Base-by-base conservation (phyloP, 768 basidiomycete genomes). In the Lentinula sp. region DNA sequence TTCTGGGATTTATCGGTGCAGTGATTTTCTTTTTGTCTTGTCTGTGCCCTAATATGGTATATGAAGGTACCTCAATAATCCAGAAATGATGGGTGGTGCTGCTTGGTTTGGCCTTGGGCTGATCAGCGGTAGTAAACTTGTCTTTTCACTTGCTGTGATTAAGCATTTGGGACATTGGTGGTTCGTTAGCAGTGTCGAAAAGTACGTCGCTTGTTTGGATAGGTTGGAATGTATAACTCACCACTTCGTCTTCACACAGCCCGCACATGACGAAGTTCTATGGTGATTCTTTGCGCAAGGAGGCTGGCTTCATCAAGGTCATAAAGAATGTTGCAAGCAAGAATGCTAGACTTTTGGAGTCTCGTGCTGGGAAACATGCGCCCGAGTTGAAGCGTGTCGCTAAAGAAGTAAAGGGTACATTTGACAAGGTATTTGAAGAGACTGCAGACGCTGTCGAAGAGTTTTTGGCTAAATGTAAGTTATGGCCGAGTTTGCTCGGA, bases 181-280 rank as follows among this genome's bases (percentile, higher is more conserved):
- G 95, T 99, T 98, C 84, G 80, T 99, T 52, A 85, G 83, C 66
- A 82, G 75, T 57, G 95, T 98, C 23, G 97, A 98, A 70, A 90
- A 91, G 96, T 98, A 63, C 62, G 91, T 35, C 28, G 32, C 9
- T 53, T 49, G 23, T 9, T 51, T 61, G 15, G 15, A 43, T 39
- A 33, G 57, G 13, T 32, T 16, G 23, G 28, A 2, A 28, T 28
- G 28, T 28, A 28, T 28, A 28, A 28, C 28, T 28, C 3, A 28
- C 28, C 20, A 37, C 0, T 41, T 16, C 7, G 4, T 16, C 56
- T 61, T 18, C n/a, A 20, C 57, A 45, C 46, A 98, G 96, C 66
- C 97, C 97, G n/a, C 97, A 98, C 74, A 98, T 98, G 97, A 86
- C 84, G 63, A 94, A 93, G 70, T 79, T 98, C 18, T 99, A 99